phyloP scores from a whole-genome alignment of 177 flowering plant species.

The Vitis hybrid region DNA sequence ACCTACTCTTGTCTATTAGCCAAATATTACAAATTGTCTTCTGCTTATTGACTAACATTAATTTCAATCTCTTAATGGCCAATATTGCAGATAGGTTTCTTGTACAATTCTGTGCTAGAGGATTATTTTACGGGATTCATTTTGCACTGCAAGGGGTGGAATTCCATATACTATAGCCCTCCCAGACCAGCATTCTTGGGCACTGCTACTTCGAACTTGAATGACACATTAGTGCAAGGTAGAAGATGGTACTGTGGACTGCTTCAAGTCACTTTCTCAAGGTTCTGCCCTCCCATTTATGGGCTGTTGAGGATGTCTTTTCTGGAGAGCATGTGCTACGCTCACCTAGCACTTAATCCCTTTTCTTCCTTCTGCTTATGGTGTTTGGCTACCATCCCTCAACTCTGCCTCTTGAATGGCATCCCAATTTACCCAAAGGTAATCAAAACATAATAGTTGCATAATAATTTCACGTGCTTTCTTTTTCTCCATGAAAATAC shows the following conservation, averaged over 20 bases:
- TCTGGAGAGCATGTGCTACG: constrained; percentile 45
- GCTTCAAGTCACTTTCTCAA: constrained; percentile 44
- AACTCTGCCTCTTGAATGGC: constrained; percentile 47
- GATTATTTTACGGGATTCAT: constrained; percentile 52
- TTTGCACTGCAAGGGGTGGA: constrained; percentile 61
- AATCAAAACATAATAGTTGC: neutral
- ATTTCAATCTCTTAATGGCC: no score
- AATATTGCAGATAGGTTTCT: constrained; percentile 55
- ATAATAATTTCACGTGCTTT: no score
- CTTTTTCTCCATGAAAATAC: no score
- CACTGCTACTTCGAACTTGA: constrained; percentile 31
- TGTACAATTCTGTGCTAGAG: constrained; percentile 49
- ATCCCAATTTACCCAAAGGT: constrained; percentile 37
- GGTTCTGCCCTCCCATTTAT: constrained; percentile 43
- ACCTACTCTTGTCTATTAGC: no score
- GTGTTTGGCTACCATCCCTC: constrained; percentile 43
- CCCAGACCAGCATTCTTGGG: constrained; percentile 57
- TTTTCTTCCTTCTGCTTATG: constrained; percentile 32
- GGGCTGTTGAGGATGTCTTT: constrained; percentile 37
- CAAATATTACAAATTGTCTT: neutral
- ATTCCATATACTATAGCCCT: constrained; percentile 41
- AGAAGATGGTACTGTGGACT: constrained; percentile 57
- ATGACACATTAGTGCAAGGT: constrained; percentile 40
- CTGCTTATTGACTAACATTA: no score
- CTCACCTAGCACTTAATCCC: constrained; percentile 25